Conservation (phyloP, 2,329 filamentous ascomycete species). For the Arthrocladium fulminans region DNA sequence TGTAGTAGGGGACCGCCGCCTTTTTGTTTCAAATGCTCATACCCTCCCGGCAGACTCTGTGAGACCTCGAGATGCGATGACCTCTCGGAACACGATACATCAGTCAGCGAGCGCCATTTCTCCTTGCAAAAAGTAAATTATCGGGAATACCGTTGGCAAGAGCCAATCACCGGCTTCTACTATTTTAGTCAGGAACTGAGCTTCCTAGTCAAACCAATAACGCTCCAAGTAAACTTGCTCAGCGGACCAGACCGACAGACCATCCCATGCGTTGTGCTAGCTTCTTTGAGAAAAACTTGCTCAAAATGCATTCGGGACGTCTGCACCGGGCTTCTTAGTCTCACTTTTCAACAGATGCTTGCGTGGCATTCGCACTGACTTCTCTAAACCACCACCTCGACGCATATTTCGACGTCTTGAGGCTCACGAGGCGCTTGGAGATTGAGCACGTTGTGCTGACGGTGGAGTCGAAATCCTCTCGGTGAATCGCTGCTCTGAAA, state of each 20-base stretch:
- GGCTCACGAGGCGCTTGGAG: neutral
- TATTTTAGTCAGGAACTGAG: conserved; percentile 5
- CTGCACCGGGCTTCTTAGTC: neutral
- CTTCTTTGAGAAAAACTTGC: conserved; percentile 6
- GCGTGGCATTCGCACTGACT: neutral
- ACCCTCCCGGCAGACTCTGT: neutral
- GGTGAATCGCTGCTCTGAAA: too few relatives aligned
- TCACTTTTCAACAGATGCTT: neutral
- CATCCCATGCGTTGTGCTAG: neutral
- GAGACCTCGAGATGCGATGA: too few relatives aligned
- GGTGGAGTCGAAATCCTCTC: too few relatives aligned
- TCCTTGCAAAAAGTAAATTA: neutral
- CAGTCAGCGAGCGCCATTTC: neutral
- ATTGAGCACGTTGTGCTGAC: neutral
- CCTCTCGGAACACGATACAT: too few relatives aligned
- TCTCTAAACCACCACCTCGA: neutral
- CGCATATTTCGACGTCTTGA: neutral
- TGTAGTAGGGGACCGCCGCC: too few relatives aligned
- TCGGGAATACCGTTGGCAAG: neutral
- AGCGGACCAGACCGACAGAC: conserved; percentile 1
- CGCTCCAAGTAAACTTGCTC: conserved; percentile 2
- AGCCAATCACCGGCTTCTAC: neutral
- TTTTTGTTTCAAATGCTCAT: neutral
- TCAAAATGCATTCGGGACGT: neutral
- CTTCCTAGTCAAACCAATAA: neutral